A percentile compares a stretch with the other conserved stretches of the same genome.
Conservation (phyloP, 2,329 filamentous ascomycete genomes). For the Sclerotinia minor region DNA sequence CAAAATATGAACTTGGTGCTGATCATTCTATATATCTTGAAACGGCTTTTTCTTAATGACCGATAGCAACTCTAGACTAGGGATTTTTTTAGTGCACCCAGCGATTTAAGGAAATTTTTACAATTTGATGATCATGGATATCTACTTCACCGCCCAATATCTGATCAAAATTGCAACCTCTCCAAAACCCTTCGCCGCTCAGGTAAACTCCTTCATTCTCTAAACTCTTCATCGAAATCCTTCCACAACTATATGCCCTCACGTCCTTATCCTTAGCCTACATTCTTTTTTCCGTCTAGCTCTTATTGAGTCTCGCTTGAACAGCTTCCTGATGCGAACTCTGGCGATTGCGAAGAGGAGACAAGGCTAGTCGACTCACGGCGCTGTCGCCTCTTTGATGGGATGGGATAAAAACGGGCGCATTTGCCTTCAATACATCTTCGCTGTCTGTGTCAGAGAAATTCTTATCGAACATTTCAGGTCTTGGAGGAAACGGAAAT, state of each 20-base stretch:
- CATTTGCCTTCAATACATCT: slow-evolving; percentile 25
- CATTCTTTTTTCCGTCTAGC: slow-evolving; percentile 17
- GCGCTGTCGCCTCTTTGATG: slow-evolving; percentile 4
- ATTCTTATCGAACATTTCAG: neutral
- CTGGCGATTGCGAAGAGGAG: slow-evolving; percentile 23
- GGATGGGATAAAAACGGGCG: slow-evolving; percentile 19
- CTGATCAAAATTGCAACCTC: slow-evolving; percentile 6
- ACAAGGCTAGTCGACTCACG: slow-evolving; percentile 24
- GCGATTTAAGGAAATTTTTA: neutral
- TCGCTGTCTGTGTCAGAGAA: neutral
- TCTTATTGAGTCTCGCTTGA: slow-evolving; percentile 28
- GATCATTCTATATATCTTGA: slow-evolving; percentile 4
- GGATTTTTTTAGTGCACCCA: neutral
- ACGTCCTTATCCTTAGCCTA: neutral
- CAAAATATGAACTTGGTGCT: neutral
- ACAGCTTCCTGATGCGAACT: slow-evolving; percentile 22
- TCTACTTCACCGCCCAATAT: slow-evolving; percentile 12
- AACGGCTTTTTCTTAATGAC: neutral
- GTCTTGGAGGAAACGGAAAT: slow-evolving; percentile 8
- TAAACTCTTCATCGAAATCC: neutral
- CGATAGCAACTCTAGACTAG: neutral
- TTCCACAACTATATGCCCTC: neutral
- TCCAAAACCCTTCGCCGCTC: neutral
- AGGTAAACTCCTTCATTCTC: neutral
- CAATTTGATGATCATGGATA: slow-evolving; percentile 7